Base-by-base conservation (phyloP, 345 rosid species). In the Carallia brachiata region DNA sequence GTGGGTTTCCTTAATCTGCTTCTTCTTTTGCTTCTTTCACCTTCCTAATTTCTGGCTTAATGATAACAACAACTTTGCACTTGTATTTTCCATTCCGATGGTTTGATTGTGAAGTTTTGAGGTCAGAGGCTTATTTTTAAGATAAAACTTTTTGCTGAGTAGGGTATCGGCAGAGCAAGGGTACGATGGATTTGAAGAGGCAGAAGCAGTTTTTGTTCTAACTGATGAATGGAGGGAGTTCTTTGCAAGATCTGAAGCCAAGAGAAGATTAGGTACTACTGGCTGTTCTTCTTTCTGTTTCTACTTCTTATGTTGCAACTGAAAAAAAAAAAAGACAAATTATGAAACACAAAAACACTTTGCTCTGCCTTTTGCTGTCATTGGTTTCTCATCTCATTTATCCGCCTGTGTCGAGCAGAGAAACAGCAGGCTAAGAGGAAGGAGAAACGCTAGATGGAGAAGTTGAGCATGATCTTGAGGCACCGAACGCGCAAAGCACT, bases 201-300 rank as follows among this genome's bases (percentile, higher is more conserved):
- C 1, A 7, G 77, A 23, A 56, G 61, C 85, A 4, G 55, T 84
- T 30, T 87, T 87, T 65, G 88, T 84, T 68, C 64, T 87, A 47
- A 87, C 88, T 2, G 88, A 84, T 70, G 91, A 87, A 69, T 84
- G 88, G 91, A 83, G 71, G 70, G 88, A 87, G 23, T 87, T 81
- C 70, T 87, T 87, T 54, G 88, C 83, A 6, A 82, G 69, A 77
- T 87, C 91, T 17, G 91, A 87, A 68, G 91, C 89, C 13, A 84
- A 74, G 77, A 83, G 85, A 71, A 83, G 77, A 68, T 48, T 71
- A 60, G 88, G 87, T 83, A 73, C 12, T 15, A 44, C 16, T 30
- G 8, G 31, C 16, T 13, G 2, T 36, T 34, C 10, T 30, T 0
- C n/a, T 16, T 6, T 4, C 15, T 13, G 4, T 36, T 34, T 37